Percentiles rank a stretch among this genome's conserved stretches.
phyloP scores from a whole-genome alignment of 139 green algal genomes.

The Chlorella sp. region DNA sequence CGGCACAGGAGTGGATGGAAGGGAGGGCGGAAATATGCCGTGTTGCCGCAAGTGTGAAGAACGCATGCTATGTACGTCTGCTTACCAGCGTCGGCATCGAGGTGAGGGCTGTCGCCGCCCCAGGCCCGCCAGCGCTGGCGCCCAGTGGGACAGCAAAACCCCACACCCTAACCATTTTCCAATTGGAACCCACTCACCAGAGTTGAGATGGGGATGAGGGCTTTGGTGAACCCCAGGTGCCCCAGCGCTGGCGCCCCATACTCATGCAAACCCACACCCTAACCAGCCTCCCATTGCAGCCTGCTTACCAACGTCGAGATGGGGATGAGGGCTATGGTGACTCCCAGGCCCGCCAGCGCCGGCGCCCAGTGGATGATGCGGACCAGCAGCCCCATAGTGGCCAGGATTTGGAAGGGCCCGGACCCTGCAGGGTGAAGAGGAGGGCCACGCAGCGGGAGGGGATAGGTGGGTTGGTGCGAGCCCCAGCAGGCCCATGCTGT shows the following conservation, averaged over 20 bases:
- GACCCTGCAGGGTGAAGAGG: constrained; percentile 43
- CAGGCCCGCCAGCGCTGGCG: constrained; percentile 75
- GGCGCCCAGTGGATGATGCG: constrained; percentile 72
- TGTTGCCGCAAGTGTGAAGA: too few relatives aligned
- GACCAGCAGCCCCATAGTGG: constrained; percentile 80
- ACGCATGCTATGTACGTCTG: too few relatives aligned
- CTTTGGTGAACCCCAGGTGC: constrained; percentile 72
- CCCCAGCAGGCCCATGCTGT: constrained; percentile 67
- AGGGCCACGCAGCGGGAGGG: not conserved
- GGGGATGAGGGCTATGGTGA: constrained; percentile 83
- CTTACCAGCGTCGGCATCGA: constrained; percentile 68
- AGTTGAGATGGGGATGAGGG: constrained; percentile 78
- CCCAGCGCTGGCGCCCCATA: constrained; percentile 67
- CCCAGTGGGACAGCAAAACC: too few relatives aligned
- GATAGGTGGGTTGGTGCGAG: not conserved
- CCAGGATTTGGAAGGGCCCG: constrained; percentile 50
- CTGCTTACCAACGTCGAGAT: constrained; percentile 51
- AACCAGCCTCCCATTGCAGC: too few relatives aligned
- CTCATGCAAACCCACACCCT: too few relatives aligned
- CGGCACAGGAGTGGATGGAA: too few relatives aligned
- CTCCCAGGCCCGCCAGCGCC: constrained; percentile 71
- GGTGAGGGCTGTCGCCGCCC: constrained; percentile 78
- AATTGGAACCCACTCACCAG: not conserved
- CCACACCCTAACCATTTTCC: too few relatives aligned
- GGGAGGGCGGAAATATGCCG: too few relatives aligned